Conservation (phyloP, 345 rosid species). For the Geranium brycei region DNA sequence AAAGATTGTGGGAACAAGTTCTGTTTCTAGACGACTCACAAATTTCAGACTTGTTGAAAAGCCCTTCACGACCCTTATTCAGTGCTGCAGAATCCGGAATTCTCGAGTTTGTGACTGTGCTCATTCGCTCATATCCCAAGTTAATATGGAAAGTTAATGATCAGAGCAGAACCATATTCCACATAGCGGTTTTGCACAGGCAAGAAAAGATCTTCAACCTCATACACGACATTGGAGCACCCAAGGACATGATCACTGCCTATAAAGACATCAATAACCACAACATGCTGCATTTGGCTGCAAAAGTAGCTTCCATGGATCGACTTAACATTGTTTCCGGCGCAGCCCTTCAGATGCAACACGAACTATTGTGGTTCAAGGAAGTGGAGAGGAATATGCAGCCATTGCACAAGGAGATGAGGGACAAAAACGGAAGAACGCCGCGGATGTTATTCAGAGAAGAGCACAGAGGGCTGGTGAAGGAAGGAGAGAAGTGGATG, state of each 20-base stretch:
- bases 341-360: constrained; percentile 16
- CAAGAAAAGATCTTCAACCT: constrained; percentile 12
- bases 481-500: constrained; percentile 36
- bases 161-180: constrained; percentile 20
- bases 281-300: constrained; percentile 18
- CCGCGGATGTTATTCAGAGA: constrained; percentile 14
- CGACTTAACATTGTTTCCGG: constrained; percentile 9
- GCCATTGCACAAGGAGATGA: constrained; percentile 3
- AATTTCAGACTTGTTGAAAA: constrained; percentile 16
- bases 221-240: constrained; percentile 3
- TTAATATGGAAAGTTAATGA: constrained; percentile 28
- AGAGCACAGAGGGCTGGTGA: constrained; percentile 13
- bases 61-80: constrained; percentile 21
- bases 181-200: constrained; percentile 7
- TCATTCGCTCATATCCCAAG: constrained; percentile 18
- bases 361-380: constrained; percentile 16
- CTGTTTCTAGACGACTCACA: constrained; percentile 21
- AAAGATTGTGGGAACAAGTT: constrained; percentile 21
- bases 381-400: constrained; percentile 13
- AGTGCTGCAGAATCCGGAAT: constrained; percentile 29
- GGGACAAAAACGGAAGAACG: constrained; percentile 1
- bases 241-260: constrained; percentile 2
- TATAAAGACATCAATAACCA: constrained; percentile 6
- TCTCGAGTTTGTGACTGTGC: constrained; percentile 19
- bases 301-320: constrained; percentile 3